Conservation (phyloP, 2,329 filamentous ascomycete species). For the Alternaria arborescens region DNA sequence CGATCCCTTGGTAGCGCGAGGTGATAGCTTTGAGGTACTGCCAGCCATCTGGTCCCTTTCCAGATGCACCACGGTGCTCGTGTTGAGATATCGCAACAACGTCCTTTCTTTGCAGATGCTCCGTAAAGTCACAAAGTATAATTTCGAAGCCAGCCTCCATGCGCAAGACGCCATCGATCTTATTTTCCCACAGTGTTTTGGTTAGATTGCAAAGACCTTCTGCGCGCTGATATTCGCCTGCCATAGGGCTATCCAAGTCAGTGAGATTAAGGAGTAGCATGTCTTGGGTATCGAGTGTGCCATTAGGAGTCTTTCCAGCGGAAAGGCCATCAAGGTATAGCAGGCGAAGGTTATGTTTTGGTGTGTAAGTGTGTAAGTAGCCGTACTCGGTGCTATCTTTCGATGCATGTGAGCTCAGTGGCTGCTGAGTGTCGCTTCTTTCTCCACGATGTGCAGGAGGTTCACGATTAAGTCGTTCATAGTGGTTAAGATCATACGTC, state of each 20-base stretch:
- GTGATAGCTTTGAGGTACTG: constrained; percentile 54
- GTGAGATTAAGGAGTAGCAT: constrained; percentile 61
- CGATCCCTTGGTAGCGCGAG: constrained; percentile 56
- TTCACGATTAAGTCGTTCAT: neutral
- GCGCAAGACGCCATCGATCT: constrained; percentile 70
- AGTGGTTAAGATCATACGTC: neutral
- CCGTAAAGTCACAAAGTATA: constrained; percentile 69
- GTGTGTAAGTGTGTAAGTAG: constrained; percentile 72
- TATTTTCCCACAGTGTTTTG: constrained; percentile 57
- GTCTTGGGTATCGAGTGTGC: constrained; percentile 75
- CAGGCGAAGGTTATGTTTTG: constrained; percentile 65
- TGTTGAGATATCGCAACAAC: constrained; percentile 19
- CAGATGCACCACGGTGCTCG: neutral
- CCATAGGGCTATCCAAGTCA: constrained; percentile 35
- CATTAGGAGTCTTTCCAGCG: constrained; percentile 70
- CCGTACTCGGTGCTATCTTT: constrained; percentile 49
- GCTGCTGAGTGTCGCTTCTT: constrained; percentile 13
- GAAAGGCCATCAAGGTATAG: constrained; percentile 76
- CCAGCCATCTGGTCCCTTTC: neutral
- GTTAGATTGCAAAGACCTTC: constrained; percentile 64
- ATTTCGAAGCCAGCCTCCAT: constrained; percentile 77
- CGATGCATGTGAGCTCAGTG: neutral
- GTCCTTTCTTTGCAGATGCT: constrained; percentile 41
- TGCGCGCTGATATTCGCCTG: constrained; percentile 63
- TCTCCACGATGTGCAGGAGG: neutral